Conservation (phyloP, 2,329 filamentous ascomycete genomes). For the Paracoccidioides lutzii region DNA sequence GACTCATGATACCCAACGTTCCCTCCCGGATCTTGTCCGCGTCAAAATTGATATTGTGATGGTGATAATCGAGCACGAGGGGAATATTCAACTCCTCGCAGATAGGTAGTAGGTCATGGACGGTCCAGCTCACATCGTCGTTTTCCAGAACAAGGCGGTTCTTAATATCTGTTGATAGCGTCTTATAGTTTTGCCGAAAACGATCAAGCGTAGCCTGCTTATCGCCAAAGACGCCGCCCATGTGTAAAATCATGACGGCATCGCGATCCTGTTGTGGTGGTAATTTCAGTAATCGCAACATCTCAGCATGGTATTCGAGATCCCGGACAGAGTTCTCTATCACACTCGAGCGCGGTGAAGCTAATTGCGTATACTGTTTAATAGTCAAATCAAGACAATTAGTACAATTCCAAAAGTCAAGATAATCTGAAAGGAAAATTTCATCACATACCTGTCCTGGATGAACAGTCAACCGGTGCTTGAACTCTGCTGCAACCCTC, state of each 20-base stretch:
- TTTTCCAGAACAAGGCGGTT: constrained; percentile 80
- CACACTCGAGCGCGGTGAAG: constrained; percentile 65
- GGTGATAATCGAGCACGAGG: constrained; percentile 82
- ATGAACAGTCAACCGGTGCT: constrained; percentile 78
- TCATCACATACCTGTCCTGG: constrained; percentile 52
- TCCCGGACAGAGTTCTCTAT: constrained; percentile 67
- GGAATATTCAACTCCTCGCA: constrained; percentile 94
- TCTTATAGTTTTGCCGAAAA: constrained; percentile 62
- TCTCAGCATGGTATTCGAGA: constrained; percentile 74
- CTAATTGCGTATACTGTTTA: constrained; percentile 69
- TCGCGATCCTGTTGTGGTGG: constrained; percentile 68
- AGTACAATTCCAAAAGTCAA: background rate
- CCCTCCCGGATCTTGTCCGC: constrained; percentile 61
- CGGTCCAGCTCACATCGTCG: constrained; percentile 84
- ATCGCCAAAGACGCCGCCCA: constrained; percentile 83
- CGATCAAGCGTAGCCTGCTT: constrained; percentile 65
- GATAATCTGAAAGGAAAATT: background rate
- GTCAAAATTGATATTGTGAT: constrained; percentile 91
- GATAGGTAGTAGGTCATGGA: constrained; percentile 77
- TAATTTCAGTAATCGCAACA: constrained; percentile 64
- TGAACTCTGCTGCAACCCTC: constrained; percentile 59
- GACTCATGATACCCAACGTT: constrained; percentile 61
- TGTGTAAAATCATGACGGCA: constrained; percentile 87
- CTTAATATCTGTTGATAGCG: constrained; percentile 57
- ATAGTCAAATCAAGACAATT: background rate